Evolutionary conservation across 306 rosid species (phyloP), one percentile per base, ranked within the genome.

Genomic region (Glycine latifolia): DNA sequence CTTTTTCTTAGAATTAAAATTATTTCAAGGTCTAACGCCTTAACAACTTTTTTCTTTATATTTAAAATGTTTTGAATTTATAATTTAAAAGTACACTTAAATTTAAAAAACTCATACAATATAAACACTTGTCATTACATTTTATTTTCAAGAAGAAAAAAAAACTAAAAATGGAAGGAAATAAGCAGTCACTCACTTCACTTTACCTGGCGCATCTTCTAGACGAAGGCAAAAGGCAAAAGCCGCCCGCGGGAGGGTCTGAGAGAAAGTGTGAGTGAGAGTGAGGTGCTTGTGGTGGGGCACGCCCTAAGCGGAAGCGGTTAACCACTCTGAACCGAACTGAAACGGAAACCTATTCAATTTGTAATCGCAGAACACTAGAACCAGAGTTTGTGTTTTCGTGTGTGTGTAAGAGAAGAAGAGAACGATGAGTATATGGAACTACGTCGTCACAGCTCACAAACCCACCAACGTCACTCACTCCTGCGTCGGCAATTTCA

Each of bases 401-500:
- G 31, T 26, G 31, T 26, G 54, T 17, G 9, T 15, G 58, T 16
- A 14, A 2, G 70, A 41, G 68, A 79, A 39, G 79, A 73, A 39
- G 79, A 73, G 39, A 65, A 87, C 47, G 89, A 94, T 95, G 99
- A 95, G 99, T 58, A 84, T 88, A 79, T 95, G 99, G 99, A 95
- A 95, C 93, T 93, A 95, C 67, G 99, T 91, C 6, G 99, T 95
- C 4, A 95, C 99, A 10, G 99, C 99, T 75, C 99, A 95, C 86
- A 95, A 92, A 78, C 99, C 99, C 55, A 93, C 99, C 81, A 94
- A 91, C 88, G 98, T 89, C 75, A 93, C 94, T 20, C 97, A 95
- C 73, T 95, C 99, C 4, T 93, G 99, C 84, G 99, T 95, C 69
- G 99, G 99, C 87, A 95, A 95, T 85, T 95, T 95, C 91, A 95